Evolutionary conservation across 805 yeast genomes (phyloP).

Genomic region (Naumovozyma castellii): DNA sequence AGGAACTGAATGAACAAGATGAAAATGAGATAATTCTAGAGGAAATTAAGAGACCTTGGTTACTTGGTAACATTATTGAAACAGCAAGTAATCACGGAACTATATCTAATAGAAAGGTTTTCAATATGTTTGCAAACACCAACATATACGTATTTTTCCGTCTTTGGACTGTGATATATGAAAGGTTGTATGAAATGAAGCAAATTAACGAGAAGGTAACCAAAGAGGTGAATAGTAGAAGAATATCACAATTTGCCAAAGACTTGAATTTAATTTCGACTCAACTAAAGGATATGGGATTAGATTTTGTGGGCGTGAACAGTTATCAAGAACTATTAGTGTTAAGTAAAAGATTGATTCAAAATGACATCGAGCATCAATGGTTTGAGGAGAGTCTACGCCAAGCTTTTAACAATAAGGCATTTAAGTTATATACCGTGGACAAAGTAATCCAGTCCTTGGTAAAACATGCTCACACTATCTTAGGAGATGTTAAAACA

Average conservation of each 20-base stretch:
- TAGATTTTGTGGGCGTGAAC: conserved; percentile 57
- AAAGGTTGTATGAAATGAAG: conserved; percentile 72
- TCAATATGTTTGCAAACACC: conserved; percentile 79
- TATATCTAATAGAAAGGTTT: conserved; percentile 40
- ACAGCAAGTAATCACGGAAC: conserved; percentile 25
- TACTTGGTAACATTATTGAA: conserved; percentile 27
- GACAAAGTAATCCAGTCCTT: conserved; percentile 83
- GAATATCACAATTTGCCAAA: conserved; percentile 67
- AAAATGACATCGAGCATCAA: conserved; percentile 85
- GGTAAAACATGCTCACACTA: conserved; percentile 78
- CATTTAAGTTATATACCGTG: conserved; percentile 84
- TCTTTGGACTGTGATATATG: conserved; percentile 69
- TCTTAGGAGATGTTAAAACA: conserved; percentile 69
- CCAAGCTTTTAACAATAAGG: conserved; percentile 88
- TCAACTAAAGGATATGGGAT: conserved; percentile 73
- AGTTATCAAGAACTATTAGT: conserved; percentile 72
- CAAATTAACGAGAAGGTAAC: conserved; percentile 57
- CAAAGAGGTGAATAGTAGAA: conserved; percentile 57
- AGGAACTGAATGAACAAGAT: conserved; percentile 20
- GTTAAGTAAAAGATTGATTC: conserved; percentile 67
- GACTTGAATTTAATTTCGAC: conserved; percentile 76
- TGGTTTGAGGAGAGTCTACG: conserved; percentile 93
- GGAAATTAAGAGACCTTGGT: conserved; percentile 29
- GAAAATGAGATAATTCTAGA: conserved; percentile 24
- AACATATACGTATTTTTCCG: conserved; percentile 85